phyloP scores from a whole-genome alignment of 78 protist genomes.

The Pelomyxa schiedti region DNA sequence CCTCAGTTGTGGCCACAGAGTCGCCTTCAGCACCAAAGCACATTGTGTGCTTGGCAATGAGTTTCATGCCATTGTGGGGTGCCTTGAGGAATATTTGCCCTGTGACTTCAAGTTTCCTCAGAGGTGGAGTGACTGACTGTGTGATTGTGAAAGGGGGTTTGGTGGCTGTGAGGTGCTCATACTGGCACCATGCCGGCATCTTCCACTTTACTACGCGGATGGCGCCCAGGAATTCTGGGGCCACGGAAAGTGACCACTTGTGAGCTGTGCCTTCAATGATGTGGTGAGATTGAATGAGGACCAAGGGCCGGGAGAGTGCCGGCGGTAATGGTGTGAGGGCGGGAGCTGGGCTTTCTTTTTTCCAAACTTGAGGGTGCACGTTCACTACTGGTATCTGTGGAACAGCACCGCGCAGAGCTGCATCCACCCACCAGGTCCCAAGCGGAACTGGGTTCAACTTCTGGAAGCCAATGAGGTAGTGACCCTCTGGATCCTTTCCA shows the following conservation, averaged over 20 bases:
- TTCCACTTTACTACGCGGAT: not conserved
- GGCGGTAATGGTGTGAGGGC: not conserved
- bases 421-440: constrained; percentile 4
- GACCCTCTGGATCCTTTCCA: not conserved
- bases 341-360: not conserved
- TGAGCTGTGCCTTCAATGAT: not conserved
- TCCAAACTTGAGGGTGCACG: not conserved
- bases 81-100: too few species aligned
- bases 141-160: too few species aligned
- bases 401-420: not conserved
- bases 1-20: too few species aligned
- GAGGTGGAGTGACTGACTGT: too few species aligned
- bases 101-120: too few species aligned
- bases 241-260: not conserved
- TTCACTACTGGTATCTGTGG: not conserved
- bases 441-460: not conserved
- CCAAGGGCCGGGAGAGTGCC: not conserved
- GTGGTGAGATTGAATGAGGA: not conserved
- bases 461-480: not conserved
- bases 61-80: too few species aligned
- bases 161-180: too few species aligned
- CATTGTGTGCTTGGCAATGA: too few species aligned
- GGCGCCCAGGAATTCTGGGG: not conserved
- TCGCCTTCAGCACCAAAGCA: too few species aligned
- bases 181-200: not conserved